Evolutionary conservation across 2,329 filamentous ascomycete genomes (phyloP).

Genomic region (Fusarium sarcochroum): DNA sequence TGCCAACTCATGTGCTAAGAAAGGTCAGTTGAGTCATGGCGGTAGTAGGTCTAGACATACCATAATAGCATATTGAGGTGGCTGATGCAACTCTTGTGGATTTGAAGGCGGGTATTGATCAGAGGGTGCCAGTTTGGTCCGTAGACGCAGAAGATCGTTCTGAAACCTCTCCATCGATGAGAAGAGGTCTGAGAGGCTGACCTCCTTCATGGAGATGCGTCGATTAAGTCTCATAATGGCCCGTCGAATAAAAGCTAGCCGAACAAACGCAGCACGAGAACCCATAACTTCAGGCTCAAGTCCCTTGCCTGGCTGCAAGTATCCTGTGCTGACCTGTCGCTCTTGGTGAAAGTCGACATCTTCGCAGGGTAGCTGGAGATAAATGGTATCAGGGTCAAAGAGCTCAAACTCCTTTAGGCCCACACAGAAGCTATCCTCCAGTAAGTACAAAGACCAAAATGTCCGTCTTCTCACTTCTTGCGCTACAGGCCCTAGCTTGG

Average conservation of each 20-base stretch:
- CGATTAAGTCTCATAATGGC: constrained; percentile 45
- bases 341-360: constrained; percentile 45
- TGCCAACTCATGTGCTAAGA: constrained; percentile 54
- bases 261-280: constrained; percentile 44
- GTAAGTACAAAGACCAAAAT: constrained; percentile 47
- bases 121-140: constrained; percentile 37
- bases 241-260: constrained; percentile 43
- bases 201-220: constrained; percentile 46
- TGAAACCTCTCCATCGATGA: constrained; percentile 47
- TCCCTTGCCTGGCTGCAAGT: constrained; percentile 46
- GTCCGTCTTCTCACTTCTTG: constrained; percentile 47
- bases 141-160: constrained; percentile 45
- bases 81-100: constrained; percentile 31
- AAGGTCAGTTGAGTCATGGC: background rate
- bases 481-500: constrained; percentile 40
- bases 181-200: constrained; percentile 44
- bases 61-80: constrained; percentile 43
- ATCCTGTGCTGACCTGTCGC: constrained; percentile 41
- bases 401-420: constrained; percentile 48
- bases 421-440: constrained; percentile 49
- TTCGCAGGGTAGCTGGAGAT: constrained; percentile 47
- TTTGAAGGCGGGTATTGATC: constrained; percentile 43
- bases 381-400: constrained; percentile 45
- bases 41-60: constrained; percentile 3
- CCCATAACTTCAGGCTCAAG: constrained; percentile 45